Conservation (phyloP, 495 filamentous ascomycete species). For the Delitschia confertaspora region DNA sequence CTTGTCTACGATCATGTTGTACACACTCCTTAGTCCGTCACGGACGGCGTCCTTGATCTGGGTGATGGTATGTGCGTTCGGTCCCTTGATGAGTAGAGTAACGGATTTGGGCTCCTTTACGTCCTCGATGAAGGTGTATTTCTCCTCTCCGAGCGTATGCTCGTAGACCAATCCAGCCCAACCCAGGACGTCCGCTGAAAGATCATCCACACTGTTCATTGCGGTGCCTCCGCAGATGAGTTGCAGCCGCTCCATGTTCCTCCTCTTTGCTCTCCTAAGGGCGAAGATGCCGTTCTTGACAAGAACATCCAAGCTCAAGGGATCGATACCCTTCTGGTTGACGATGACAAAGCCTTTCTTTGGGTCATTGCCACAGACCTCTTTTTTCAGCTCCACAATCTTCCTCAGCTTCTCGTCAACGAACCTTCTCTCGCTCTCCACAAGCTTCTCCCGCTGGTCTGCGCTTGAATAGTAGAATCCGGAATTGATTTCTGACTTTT, state of each 20-base stretch:
- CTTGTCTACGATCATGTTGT: constrained; percentile 97
- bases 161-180: constrained; percentile 97
- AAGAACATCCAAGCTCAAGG: constrained; percentile 84
- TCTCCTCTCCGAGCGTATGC: constrained; percentile 95
- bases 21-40: constrained; percentile 87
- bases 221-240: constrained; percentile 83
- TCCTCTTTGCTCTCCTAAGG: constrained; percentile 84
- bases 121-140: constrained; percentile 97
- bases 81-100: constrained; percentile 96
- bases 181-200: constrained; percentile 79
- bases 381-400: constrained; percentile 96
- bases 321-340: constrained; percentile 99
- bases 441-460: constrained; percentile 91
- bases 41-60: constrained; percentile 97
- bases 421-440: constrained; percentile 92
- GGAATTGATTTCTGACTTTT: constrained; percentile 98
- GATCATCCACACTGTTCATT: constrained; percentile 92
- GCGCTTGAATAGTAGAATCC: constrained; percentile 98
- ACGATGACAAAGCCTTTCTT: constrained; percentile 97
- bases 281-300: constrained; percentile 97
- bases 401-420: constrained; percentile 95
- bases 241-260: constrained; percentile 98
- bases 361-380: constrained; percentile 86
- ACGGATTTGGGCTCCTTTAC: constrained; percentile 98
- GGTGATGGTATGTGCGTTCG: constrained; percentile 89